Percentiles rank a stretch among this genome's conserved stretches.
These are phyloP conservation scores for Penicillium sp. DNA, from an alignment of 2,329 filamentous ascomycete species.

Conservation along the genomic window DNA sequence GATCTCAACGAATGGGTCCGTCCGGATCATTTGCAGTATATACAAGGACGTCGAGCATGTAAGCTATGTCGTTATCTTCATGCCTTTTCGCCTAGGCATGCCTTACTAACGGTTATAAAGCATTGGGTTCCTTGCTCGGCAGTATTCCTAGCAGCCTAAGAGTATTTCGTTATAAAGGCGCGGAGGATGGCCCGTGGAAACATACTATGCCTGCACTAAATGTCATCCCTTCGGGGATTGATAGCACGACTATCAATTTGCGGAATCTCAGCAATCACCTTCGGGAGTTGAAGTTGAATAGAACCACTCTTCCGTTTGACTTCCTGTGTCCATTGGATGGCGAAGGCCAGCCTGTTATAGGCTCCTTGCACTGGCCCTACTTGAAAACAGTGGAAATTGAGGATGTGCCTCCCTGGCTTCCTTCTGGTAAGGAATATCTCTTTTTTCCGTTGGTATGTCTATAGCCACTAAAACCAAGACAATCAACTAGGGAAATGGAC, in stretches of 20 bases:
- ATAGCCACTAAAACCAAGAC: neutral
- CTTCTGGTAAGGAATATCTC: conserved; percentile 4
- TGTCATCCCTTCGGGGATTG: neutral
- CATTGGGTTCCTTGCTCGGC: neutral
- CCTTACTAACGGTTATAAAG: conserved; percentile 1
- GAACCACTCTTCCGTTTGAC: neutral
- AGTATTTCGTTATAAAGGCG: neutral
- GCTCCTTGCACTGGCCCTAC: conserved; percentile 2
- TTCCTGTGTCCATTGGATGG: conserved; percentile 3
- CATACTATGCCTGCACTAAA: neutral
- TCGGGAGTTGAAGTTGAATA: neutral
- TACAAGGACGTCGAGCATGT: conserved; percentile 11
- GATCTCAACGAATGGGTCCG: conserved; percentile 8
- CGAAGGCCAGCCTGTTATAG: neutral
- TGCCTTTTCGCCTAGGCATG: neutral
- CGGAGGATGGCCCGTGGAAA: neutral
- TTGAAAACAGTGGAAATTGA: conserved; percentile 1
- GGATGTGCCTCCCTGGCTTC: conserved; percentile 5
- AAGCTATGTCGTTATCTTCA: neutral
- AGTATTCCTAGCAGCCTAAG: neutral
- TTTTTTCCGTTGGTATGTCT: neutral
- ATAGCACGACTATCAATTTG: conserved; percentile 1
- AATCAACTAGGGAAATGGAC: neutral
- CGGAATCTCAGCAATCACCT: conserved; percentile 3
- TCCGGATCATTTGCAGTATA: conserved; percentile 9